Percentiles rank a stretch among this genome's conserved stretches.
These are phyloP conservation scores for Beauveria sp. DNA, from an alignment of 2,329 filamentous ascomycete genomes.

Conservation along the genomic window DNA sequence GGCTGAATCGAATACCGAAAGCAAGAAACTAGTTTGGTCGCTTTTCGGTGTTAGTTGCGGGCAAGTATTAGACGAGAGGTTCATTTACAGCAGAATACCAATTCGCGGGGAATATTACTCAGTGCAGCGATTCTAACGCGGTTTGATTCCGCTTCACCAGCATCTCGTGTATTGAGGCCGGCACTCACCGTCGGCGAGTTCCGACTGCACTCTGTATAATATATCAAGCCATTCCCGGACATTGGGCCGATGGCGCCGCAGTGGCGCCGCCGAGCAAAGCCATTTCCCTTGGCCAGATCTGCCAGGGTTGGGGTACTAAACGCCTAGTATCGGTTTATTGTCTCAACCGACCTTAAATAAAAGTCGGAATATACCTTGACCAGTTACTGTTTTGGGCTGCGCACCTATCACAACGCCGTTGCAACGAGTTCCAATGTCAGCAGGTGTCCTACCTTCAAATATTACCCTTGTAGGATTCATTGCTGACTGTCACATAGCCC, in stretches of 20 bases:
- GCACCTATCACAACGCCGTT: not conserved
- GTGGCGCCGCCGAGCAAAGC: not conserved
- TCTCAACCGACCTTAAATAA: not conserved
- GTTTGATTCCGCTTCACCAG: not conserved
- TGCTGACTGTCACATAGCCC: not conserved
- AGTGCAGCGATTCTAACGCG: not conserved
- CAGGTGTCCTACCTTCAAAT: not conserved
- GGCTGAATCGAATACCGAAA: slow-evolving; percentile 2
- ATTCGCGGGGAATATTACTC: not conserved
- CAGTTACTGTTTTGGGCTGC: not conserved
- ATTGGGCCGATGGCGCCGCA: not conserved
- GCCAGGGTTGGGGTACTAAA: not conserved
- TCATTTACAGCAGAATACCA: not conserved
- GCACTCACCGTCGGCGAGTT: not conserved
- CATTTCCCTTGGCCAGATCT: not conserved
- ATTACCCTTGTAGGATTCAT: not conserved
- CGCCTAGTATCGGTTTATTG: not conserved
- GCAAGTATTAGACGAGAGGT: not conserved
- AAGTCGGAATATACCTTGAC: not conserved
- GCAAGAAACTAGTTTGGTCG: not conserved
- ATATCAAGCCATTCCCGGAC: not conserved
- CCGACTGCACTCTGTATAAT: not conserved
- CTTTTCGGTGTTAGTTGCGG: not conserved
- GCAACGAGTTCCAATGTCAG: not conserved
- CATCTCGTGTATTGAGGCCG: not conserved